Evolutionary conservation across 768 basidiomycete genomes (phyloP), one percentile per base, ranked within the genome.

Genomic region (Mycena haematopus): DNA sequence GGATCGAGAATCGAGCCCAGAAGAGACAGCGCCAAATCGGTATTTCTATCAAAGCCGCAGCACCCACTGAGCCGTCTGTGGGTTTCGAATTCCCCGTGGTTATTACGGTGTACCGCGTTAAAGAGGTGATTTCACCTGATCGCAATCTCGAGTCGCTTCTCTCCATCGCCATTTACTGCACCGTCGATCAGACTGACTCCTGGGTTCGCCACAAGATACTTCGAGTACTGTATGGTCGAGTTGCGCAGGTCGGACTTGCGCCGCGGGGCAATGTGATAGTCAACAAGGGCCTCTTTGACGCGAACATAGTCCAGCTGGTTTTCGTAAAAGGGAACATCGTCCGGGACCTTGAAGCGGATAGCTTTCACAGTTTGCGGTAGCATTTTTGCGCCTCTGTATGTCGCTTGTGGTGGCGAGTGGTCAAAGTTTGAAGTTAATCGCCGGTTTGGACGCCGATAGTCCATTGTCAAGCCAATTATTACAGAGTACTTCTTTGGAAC

Each of bases 1-100:
- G 56, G 56, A 33, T 57, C 33, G 56, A 57, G 47, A 46, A 57
- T 57, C 7, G 56, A 38, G 56, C 49, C 56, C 46, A 57, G 56
- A 10, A n/a, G 15, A 38, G 46, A 57, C 35, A 49, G 22, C 15
- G 56, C 56, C 2, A 47, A 33, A 19, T 57, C 45, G 3, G 27
- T 22, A 9, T 36, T 47, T 40, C 24, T 35, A 25, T 10, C 17
- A 50, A 49, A 49, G 35, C 56, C 46, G 24, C 21, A 46, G 35
- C 56, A 57, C 9, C 56, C 56, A 22, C 56, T 57, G 45, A 57
- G 35, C 31, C 56, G 46, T 57, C 56, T 57, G 17, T 57, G 27
- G 56, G 56, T 56, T 33, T 17, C 29, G 9, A 31, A n/a, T 21
- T 24, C n/a, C n/a, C n/a, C n/a, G n/a, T n/a, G n/a, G n/a, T n/a